Evolutionary conservation across 2,329 filamentous ascomycete species (phyloP).

Genomic region (Tolypocladium tropicale): DNA sequence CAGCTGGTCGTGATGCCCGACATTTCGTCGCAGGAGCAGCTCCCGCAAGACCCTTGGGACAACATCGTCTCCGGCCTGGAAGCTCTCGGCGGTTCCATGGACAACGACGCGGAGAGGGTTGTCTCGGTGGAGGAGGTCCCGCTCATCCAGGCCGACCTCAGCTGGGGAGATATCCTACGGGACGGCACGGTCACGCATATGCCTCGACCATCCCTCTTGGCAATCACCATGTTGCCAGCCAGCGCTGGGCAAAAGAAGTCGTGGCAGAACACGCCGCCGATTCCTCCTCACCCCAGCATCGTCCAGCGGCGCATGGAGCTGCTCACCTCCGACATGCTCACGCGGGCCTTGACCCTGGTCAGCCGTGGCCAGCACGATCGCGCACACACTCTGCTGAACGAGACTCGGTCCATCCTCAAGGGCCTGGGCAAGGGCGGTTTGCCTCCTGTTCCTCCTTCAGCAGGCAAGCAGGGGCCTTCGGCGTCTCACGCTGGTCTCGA

Average conservation of each 20-base stretch:
- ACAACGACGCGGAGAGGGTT: conserved; percentile 74
- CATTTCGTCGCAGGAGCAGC: conserved; percentile 67
- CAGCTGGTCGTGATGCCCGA: conserved; percentile 90
- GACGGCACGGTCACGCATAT: conserved; percentile 81
- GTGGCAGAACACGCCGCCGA: conserved; percentile 61
- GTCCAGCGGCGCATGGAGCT: conserved; percentile 97
- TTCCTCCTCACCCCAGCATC: conserved; percentile 88
- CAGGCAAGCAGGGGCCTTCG: conserved; percentile 31
- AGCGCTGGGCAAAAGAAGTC: conserved; percentile 52
- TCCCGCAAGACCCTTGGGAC: conserved; percentile 94
- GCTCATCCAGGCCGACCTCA: conserved; percentile 87
- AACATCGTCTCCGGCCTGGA: conserved; percentile 92
- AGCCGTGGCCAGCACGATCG: conserved; percentile 88
- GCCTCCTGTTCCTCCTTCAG: conserved; percentile 68
- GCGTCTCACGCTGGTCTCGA: conserved; percentile 38
- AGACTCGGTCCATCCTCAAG: conserved; percentile 91
- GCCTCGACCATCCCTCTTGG: conserved; percentile 78
- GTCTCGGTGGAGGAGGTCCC: conserved; percentile 90
- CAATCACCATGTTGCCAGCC: conserved; percentile 88
- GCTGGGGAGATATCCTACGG: conserved; percentile 84
- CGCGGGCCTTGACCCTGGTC: conserved; percentile 80
- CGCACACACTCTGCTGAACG: conserved; percentile 81
- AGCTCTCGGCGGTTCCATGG: conserved; percentile 77
- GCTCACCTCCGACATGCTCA: conserved; percentile 95
- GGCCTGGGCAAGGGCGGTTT: conserved; percentile 91